These are phyloP conservation scores for Phytophthora citricola DNA, from an alignment of 352 stramenopile genomes.

Conservation along the genomic window DNA sequence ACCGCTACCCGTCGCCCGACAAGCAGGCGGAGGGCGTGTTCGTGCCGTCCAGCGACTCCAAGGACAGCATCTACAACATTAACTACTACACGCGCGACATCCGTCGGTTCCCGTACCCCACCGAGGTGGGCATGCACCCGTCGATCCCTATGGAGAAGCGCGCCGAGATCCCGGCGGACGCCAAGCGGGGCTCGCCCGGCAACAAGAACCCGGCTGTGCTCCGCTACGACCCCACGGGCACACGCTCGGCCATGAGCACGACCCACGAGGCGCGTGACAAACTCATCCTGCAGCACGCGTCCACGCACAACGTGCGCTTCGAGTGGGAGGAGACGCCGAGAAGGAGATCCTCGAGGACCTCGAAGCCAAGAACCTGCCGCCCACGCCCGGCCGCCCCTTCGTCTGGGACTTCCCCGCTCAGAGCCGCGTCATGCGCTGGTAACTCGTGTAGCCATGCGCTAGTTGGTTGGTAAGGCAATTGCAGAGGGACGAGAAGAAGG, in stretches of 20 bases:
- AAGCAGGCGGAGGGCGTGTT: conserved; percentile 70
- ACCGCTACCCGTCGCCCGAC: conserved; percentile 80
- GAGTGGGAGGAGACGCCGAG: conserved; percentile 80
- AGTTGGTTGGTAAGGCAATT: neutral
- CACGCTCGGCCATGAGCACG: conserved; percentile 86
- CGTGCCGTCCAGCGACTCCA: conserved; percentile 74
- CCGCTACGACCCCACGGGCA: conserved; percentile 84
- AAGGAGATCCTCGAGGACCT: conserved; percentile 74
- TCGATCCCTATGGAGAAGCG: conserved; percentile 65
- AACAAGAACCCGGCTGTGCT: conserved; percentile 91
- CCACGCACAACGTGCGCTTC: conserved; percentile 85
- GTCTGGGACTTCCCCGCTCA: conserved; percentile 72
- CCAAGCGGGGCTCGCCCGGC: conserved; percentile 72
- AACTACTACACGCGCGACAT: conserved; percentile 92
- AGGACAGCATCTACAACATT: conserved; percentile 88
- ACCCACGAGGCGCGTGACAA: conserved; percentile 80
- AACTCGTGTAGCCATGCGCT: conserved; percentile 28
- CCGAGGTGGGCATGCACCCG: conserved; percentile 78
- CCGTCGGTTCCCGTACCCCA: conserved; percentile 68
- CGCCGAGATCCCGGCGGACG: conserved; percentile 69
- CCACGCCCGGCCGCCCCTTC: conserved; percentile 71
- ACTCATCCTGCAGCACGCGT: conserved; percentile 69
- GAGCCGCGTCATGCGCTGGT: conserved; percentile 75
- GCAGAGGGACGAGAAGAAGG: neutral
- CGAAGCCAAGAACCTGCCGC: conserved; percentile 79